Base-by-base conservation (phyloP, 1,284 basidiomycete species). In the Mrakiaceae sp. region DNA sequence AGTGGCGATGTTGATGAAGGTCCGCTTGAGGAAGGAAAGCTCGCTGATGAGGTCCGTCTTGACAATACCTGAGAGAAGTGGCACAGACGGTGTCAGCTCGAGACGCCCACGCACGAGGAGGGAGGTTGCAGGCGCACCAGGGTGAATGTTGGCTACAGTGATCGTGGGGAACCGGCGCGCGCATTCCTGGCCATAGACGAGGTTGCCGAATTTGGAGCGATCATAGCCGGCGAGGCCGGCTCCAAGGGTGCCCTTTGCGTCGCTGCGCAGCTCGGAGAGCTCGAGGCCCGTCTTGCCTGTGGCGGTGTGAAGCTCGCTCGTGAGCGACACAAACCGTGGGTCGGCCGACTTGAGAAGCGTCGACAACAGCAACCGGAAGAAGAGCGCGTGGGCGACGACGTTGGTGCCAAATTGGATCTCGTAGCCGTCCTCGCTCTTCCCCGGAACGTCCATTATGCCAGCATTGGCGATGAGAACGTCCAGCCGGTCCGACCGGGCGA, bases 331-430 rank as follows among this genome's bases (percentile, higher is more conserved):
- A 12, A 54, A 4, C 14, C 52, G 14, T 0, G 52, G 16, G 52
- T 39, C 56, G 40, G 42, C 40, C 5, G 56, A 5, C 5, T 9
- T 7, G 42, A 43, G 7, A 42, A 58, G 56, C 5, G 42, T 44
- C 8, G 56, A 42, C 7, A 42, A 8, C 40, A 58, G 56, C 4
- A 58, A 42, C 10, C 43, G 42, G 12, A 48, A 46, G 6, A 58
- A 42, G 42, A 46, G 56, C 12, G 42, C 42, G 56, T 58, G 56
- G 3, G 14, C 56, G 27, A 58, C 46, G 42, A 16, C 14, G 16
- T 58, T 58, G 12, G 56, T 58, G 5, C 40, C 58, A 14, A 59
- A 59, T 46, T 59, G 58, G 39, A 59, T 47, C 46, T 59, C 58
- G 58, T 47, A 46, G 27, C 58, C 58, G 10, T 59, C 46, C 27